Percentiles rank a stretch among this genome's conserved stretches.
Conservation (phyloP, 495 filamentous ascomycete species). For the Aspergillus sclerotioniger region DNA sequence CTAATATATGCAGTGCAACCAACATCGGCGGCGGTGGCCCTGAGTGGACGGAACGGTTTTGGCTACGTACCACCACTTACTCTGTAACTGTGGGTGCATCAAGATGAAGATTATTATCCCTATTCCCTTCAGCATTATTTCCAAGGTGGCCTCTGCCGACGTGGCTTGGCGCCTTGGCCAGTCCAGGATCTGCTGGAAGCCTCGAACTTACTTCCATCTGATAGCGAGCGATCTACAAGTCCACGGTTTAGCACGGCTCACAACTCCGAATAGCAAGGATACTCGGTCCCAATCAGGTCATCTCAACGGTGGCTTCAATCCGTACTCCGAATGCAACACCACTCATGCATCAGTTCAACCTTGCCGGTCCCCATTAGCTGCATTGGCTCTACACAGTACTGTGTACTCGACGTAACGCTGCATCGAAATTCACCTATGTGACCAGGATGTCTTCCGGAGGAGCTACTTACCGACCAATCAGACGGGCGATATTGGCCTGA, state of each 20-base stretch:
- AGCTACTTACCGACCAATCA: background rate
- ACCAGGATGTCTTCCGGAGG: background rate
- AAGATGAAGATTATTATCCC: background rate
- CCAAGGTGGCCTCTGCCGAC: background rate
- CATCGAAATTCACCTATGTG: background rate
- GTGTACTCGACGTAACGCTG: background rate
- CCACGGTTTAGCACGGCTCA: background rate
- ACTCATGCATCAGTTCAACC: background rate
- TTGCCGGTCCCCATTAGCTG: background rate
- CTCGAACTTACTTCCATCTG: background rate
- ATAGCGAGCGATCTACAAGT: background rate
- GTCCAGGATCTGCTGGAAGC: background rate
- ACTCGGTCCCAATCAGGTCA: background rate
- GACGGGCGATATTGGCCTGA: background rate
- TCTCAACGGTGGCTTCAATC: background rate
- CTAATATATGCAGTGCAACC: too few relatives aligned
- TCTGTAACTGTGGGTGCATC: slow-evolving; percentile 1
- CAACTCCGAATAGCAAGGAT: background rate
- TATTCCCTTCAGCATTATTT: background rate
- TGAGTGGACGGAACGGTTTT: background rate
- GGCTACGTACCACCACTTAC: background rate
- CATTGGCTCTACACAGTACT: background rate
- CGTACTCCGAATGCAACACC: background rate
- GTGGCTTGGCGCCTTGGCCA: background rate
- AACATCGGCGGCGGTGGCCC: background rate